These are phyloP conservation scores for Arthroderma sp. DNA, from an alignment of 2,329 filamentous ascomycete genomes.

Conservation along the genomic window DNA sequence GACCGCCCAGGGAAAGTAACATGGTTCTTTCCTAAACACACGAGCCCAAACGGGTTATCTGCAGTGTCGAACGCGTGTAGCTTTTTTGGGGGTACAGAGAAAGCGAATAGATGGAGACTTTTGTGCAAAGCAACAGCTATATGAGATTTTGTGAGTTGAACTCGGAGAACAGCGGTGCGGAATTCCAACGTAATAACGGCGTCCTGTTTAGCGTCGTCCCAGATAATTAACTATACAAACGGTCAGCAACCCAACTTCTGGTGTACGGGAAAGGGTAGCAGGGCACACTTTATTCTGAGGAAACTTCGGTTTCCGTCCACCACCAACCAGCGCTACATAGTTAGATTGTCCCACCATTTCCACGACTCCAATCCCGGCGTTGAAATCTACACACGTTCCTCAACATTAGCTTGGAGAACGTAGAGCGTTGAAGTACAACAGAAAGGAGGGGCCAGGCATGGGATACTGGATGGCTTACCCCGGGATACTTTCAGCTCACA, in stretches of 20 bases:
- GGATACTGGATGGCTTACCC: slow-evolving; percentile 27
- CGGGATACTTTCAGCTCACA: slow-evolving; percentile 55
- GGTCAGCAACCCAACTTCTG: not conserved
- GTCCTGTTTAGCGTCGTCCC: slow-evolving; percentile 73
- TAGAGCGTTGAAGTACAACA: not conserved
- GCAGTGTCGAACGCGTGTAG: slow-evolving; percentile 70
- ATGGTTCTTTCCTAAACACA: slow-evolving; percentile 58
- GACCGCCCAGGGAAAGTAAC: slow-evolving; percentile 82
- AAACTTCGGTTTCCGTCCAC: slow-evolving; percentile 72
- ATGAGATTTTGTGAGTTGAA: slow-evolving; percentile 61
- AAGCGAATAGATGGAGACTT: slow-evolving; percentile 67
- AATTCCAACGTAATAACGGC: slow-evolving; percentile 66
- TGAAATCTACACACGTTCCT: slow-evolving; percentile 45
- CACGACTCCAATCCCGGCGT: slow-evolving; percentile 66
- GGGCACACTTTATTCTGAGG: slow-evolving; percentile 63
- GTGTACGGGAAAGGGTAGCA: not conserved
- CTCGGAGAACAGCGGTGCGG: slow-evolving; percentile 64
- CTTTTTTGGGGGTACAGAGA: slow-evolving; percentile 58
- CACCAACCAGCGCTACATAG: slow-evolving; percentile 79
- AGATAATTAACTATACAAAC: slow-evolving; percentile 53
- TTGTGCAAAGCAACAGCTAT: slow-evolving; percentile 73
- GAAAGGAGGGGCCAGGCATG: not conserved
- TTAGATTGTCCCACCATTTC: slow-evolving; percentile 81
- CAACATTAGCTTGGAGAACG: not conserved
- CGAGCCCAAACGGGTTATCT: slow-evolving; percentile 69